These are phyloP conservation scores for Amanita inopinata DNA, from an alignment of 768 basidiomycete genomes.

Conservation along the genomic window DNA sequence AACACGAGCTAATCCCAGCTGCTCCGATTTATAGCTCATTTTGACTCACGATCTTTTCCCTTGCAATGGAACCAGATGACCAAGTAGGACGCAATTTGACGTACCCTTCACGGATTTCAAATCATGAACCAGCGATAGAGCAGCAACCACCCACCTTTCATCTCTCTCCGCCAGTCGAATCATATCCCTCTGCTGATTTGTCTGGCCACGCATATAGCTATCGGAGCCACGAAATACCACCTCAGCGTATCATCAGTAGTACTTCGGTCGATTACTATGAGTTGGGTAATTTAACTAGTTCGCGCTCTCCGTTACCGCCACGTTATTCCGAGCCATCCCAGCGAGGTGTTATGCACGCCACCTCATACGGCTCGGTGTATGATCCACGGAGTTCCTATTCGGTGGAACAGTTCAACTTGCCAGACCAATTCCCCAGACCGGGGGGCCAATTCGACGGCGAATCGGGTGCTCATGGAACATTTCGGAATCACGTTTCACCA, in stretches of 20 bases:
- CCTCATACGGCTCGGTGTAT: background rate
- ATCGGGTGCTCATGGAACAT: background rate
- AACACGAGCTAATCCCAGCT: no score
- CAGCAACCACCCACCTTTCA: no score
- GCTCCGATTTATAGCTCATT: no score
- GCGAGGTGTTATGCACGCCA: background rate
- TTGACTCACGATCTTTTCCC: background rate
- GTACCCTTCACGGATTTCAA: no score
- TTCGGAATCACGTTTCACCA: background rate
- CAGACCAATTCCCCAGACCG: background rate
- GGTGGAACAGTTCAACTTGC: background rate
- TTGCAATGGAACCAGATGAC: conserved; percentile 7
- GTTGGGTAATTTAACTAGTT: background rate
- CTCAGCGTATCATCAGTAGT: background rate
- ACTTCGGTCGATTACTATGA: conserved; percentile 1
- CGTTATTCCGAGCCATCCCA: conserved; percentile 3
- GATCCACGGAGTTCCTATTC: background rate
- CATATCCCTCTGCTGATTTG: background rate
- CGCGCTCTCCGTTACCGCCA: conserved; percentile 1
- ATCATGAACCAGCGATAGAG: no score
- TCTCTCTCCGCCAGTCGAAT: no score
- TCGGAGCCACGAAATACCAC: background rate
- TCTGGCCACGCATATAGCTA: conserved; percentile 1
- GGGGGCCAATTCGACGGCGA: background rate
- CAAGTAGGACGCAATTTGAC: no score